Evolutionary conservation across 768 basidiomycete species (phyloP).

Genomic region (Auricularia sp.): DNA sequence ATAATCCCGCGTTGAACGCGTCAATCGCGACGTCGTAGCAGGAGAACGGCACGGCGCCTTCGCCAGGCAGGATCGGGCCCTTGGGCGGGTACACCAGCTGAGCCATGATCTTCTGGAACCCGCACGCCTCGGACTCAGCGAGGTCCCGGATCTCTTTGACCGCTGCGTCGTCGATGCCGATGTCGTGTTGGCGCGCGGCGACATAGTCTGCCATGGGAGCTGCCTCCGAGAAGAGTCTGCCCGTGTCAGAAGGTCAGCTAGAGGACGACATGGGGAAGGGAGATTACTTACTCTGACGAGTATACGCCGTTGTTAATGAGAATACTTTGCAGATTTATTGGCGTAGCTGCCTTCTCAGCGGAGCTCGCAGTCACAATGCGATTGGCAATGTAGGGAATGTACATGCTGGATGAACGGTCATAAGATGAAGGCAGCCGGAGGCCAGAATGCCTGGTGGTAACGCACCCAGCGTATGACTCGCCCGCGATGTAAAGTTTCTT

Average conservation of each 20-base stretch:
- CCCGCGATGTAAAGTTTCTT: constrained; percentile 10
- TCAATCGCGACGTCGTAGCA: neutral
- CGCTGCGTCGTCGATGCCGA: neutral
- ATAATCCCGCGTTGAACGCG: neutral
- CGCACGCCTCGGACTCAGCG: too few species aligned
- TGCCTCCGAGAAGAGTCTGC: neutral
- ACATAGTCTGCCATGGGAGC: neutral
- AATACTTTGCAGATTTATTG: constrained; percentile 8
- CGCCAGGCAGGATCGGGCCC: neutral
- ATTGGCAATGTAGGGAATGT: constrained; percentile 11
- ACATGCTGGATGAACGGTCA: neutral
- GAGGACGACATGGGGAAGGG: neutral
- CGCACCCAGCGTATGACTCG: constrained; percentile 4
- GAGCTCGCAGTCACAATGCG: constrained; percentile 9
- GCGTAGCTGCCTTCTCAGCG: constrained; percentile 6
- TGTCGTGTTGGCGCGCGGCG: neutral
- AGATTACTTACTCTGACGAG: neutral
- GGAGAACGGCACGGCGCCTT: neutral
- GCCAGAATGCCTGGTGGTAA: neutral
- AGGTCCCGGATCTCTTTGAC: neutral
- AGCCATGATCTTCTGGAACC: too few species aligned
- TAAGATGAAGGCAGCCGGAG: neutral
- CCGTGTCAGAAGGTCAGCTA: neutral
- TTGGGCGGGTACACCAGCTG: too few species aligned
- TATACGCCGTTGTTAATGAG: constrained; percentile 13